Evolutionary conservation across 768 basidiomycete species (phyloP), one percentile per base, ranked within the genome.

Genomic region (Trametes cinnabarina): DNA sequence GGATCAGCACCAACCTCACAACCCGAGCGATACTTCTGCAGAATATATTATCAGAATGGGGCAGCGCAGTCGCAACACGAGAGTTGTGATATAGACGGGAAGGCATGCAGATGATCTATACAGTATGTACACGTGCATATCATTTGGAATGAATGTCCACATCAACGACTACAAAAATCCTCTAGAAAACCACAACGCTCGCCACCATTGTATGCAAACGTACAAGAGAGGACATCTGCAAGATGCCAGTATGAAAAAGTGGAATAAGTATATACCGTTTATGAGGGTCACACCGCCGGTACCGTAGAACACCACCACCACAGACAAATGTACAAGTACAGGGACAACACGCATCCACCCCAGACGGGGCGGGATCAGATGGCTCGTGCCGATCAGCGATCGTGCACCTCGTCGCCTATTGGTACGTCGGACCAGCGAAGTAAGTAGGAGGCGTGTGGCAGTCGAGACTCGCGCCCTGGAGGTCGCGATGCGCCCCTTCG

Each of bases 401-500:
- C 54, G 46, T n/a, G n/a, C n/a, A 28, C 34, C 4, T n/a, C 20
- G 12, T 40, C 7, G 42, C 44, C 54, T 55, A 55, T 6, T 55
- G 54, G 46, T 55, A 55, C 44, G 48, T 23, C 46, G 46, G 46
- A 19, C 54, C 54, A 25, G 54, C 54, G 54, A 55, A 55, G 54
- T 55, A 55, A 35, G 54, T 47, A 44, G 46, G 54, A 34, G 46
- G 54, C 26, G 44, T 14, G 54, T 20, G 37, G 26, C 37, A 47
- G 54, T 48, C 46, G 35, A 55, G 20, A 23, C 46, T 35, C n/a
- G 25, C 22, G 44, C 12, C 44, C 23, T 46, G 44, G 12, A n/a
- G 5, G 37, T 15, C 37, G 23, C 43, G 14, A 35, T 54, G 44
- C 43, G 34, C 43, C 23, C 53, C 43, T 17, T 54, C 53, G 11